phyloP scores from a whole-genome alignment of 192 early-diverging fungal species.

The Coemansia sp. region DNA sequence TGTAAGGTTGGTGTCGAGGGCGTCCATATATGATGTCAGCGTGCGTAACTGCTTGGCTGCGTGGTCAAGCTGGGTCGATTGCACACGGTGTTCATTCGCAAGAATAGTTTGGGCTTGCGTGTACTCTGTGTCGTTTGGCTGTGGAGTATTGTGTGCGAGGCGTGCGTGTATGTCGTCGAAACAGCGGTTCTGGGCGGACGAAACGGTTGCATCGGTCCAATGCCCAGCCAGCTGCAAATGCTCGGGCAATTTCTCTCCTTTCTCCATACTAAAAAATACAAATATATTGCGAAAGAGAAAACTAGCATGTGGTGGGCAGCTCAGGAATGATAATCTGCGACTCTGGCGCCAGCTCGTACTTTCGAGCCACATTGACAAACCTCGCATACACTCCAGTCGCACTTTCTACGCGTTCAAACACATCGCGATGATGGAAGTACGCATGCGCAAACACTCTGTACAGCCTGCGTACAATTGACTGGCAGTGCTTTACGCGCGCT shows the following conservation, averaged over 20 bases:
- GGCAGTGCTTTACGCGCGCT: slow-evolving; percentile 71
- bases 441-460: slow-evolving; percentile 98
- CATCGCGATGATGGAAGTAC: slow-evolving; percentile 87
- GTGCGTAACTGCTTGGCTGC: no score
- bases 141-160: no score
- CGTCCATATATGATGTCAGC: neutral
- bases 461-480: slow-evolving; percentile 83
- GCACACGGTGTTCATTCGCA: no score
- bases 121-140: no score
- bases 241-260: slow-evolving; percentile 1
- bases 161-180: slow-evolving; percentile 1
- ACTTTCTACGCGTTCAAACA: slow-evolving; percentile 85
- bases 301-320: slow-evolving; percentile 21
- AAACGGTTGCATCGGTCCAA: slow-evolving; percentile 17
- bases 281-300: neutral
- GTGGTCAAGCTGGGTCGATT: no score
- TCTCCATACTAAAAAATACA: neutral
- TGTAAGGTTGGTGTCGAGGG: slow-evolving; percentile 14
- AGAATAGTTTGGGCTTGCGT: no score
- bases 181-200: slow-evolving; percentile 7
- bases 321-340: slow-evolving; percentile 73
- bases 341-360: slow-evolving; percentile 65
- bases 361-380: slow-evolving; percentile 67
- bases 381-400: slow-evolving; percentile 71
- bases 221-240: slow-evolving; percentile 28